Evolutionary conservation across 1,139 yeast genomes (phyloP), one percentile per base, ranked within the genome.

Genomic region (Scheffersomyces cryptocercus): DNA sequence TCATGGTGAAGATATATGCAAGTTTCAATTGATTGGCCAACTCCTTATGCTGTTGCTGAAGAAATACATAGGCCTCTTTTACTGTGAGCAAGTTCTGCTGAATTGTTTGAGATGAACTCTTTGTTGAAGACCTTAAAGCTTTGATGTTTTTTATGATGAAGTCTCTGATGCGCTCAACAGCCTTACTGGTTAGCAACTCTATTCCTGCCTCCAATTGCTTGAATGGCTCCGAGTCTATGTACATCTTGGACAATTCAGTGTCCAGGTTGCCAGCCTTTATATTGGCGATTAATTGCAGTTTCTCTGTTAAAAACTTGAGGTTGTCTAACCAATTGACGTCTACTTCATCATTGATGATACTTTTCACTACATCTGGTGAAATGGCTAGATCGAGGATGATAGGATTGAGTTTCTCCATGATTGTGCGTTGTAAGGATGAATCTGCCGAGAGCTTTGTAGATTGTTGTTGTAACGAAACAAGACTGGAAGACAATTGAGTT

Each of bases 1-100:
- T 75, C 89, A 91, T 90, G 2, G 98, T 91, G 57, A 82, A 84
- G 10, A 84, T 69, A 60, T 93, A 93, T 0, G 97, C 98, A 54
- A 79, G 77, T 47, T 82, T 77, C 36, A 93, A 73, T 54, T 89
- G 96, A n/a, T 69, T 60, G 0, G 96, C 91, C 43, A 93, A 66
- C n/a, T 81, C 75, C 4, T 77, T 73, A 47, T 87, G 81, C 40
- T 81, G 79, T 3, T 64, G 53, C 6, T 69, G 62, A 31, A 93
- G 62, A 51, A 87, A 90, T 3, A 67, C 67, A 54, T 68, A 87
- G 1, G 82, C 72, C 40, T 85, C 89, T 47, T 79, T 79, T 13
- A 82, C 81, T 29, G 73, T 70, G 5, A 88, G 62, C 43, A 93
- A 64, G 29, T 78, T 79, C 40, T 75, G 75, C 59, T 93, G 98